Evolutionary conservation across 2,329 filamentous ascomycete genomes (phyloP), one percentile per base, ranked within the genome.

Genomic region (Pestalotiopsis fici): DNA sequence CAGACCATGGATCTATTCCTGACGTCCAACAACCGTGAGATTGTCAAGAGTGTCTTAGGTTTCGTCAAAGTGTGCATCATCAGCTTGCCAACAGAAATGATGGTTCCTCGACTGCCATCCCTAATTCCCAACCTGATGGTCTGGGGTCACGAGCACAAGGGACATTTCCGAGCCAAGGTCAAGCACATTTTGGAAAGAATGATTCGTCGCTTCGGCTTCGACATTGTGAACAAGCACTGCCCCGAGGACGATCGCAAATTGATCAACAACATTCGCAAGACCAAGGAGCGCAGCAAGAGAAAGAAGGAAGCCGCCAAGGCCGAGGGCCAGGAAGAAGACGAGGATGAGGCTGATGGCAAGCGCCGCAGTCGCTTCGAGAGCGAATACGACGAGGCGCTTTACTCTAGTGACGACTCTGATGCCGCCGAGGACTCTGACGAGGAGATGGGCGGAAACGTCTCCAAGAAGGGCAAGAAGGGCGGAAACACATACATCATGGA

Each of bases 121-220:
- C 86, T 99, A 60, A 88, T 99, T 2, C 93, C 95, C 3, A 97
- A 97, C 79, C 85, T 98, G 23, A 93, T 98, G 85, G 90, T 95
- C 55, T 99, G 96, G 95, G 95, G 93, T 77, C 94, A 98, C 79
- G 96, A 99, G 81, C 97, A 99, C 85, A 98, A 98, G 83, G 94
- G 94, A 13, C 94, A 97, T 78, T 96, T 99, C 83, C 94, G 95
- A 75, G 91, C 93, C 62, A 99, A 98, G 84, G 95, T 99, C 73
- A 98, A 98, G 88, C 95, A 98, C 77, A 98, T 99, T 70, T 83
- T 99, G 18, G 96, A 99, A 82, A 90, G 96, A 64, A 94, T 98
- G 87, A 92, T 98, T 25, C 90, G 95, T 60, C 90, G 95, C 66
- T 98, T 98, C 76, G 95, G 96, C 60, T 92, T 92, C 59, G 91